Conservation (phyloP, 2,329 filamentous ascomycete genomes). For the Exophiala spinifera region DNA sequence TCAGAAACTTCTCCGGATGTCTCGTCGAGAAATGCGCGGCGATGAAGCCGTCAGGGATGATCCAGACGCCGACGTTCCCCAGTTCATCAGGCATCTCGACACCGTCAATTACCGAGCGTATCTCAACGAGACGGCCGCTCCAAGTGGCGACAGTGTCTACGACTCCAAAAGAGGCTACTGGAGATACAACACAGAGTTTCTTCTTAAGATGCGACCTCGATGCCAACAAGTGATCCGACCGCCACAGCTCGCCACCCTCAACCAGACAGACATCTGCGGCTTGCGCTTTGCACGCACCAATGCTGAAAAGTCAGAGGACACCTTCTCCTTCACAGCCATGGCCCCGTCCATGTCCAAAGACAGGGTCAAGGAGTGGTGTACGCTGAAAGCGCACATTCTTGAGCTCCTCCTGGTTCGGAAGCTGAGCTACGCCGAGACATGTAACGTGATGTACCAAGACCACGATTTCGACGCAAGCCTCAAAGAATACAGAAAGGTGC, state of each 20-base stretch:
- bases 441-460: slow-evolving; percentile 7
- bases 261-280: neutral
- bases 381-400: slow-evolving; percentile 9
- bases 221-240: slow-evolving; percentile 3
- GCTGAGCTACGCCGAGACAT: slow-evolving; percentile 4
- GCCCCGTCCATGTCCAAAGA: slow-evolving; percentile 3
- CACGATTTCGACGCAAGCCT: slow-evolving; percentile 14
- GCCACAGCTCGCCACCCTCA: neutral
- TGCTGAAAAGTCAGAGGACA: slow-evolving; percentile 10
- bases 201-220: slow-evolving; percentile 11
- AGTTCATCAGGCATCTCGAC: slow-evolving; percentile 28
- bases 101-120: slow-evolving; percentile 27
- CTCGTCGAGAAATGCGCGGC: slow-evolving; percentile 28
- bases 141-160: slow-evolving; percentile 25
- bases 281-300: slow-evolving; percentile 16
- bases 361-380: slow-evolving; percentile 10
- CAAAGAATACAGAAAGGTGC: slow-evolving; percentile 10
- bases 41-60: slow-evolving; percentile 25
- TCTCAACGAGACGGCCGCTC: slow-evolving; percentile 19
- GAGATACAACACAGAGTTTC: slow-evolving; percentile 22
- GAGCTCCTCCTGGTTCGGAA: slow-evolving; percentile 12
- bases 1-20: slow-evolving; percentile 23
- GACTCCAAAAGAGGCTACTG: slow-evolving; percentile 29
- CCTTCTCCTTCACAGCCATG: neutral
- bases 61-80: slow-evolving; percentile 24